phyloP scores from a whole-genome alignment of 2,329 filamentous ascomycete genomes.

The Diaporthe caulivora region DNA sequence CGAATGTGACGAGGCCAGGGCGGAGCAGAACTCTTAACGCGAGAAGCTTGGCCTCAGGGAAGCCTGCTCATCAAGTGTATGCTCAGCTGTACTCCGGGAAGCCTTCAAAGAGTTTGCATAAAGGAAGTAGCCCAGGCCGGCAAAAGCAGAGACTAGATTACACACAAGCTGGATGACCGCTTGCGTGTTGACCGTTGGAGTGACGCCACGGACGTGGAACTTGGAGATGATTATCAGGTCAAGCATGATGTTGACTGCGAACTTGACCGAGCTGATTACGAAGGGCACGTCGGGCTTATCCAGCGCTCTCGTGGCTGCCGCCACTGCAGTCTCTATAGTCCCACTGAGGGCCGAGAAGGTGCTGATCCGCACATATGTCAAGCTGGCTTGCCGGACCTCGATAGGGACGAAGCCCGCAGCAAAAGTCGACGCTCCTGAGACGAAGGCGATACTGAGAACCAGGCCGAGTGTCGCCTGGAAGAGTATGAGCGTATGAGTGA shows the following conservation, averaged over 20 bases:
- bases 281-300: not conserved
- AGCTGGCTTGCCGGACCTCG: not conserved
- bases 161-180: not conserved
- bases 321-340: not conserved
- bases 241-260: not conserved
- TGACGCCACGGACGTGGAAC: not conserved
- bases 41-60: not conserved
- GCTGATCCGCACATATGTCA: not conserved
- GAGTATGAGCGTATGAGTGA: not conserved
- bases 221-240: not conserved
- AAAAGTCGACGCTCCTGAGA: not conserved
- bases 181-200: not conserved
- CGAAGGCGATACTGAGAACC: not conserved
- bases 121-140: not conserved
- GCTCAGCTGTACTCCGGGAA: not conserved
- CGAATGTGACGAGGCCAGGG: not conserved
- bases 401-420: not conserved
- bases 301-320: not conserved
- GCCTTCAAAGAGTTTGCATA: not conserved
- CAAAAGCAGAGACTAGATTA: not conserved
- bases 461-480: not conserved
- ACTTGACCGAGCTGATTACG: not conserved
- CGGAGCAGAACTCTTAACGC: not conserved
- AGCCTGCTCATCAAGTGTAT: not conserved
- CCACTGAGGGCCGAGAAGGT: not conserved